These are phyloP conservation scores for Trichoderma polysporum DNA, from an alignment of 2,329 filamentous ascomycete species.

Conservation along the genomic window DNA sequence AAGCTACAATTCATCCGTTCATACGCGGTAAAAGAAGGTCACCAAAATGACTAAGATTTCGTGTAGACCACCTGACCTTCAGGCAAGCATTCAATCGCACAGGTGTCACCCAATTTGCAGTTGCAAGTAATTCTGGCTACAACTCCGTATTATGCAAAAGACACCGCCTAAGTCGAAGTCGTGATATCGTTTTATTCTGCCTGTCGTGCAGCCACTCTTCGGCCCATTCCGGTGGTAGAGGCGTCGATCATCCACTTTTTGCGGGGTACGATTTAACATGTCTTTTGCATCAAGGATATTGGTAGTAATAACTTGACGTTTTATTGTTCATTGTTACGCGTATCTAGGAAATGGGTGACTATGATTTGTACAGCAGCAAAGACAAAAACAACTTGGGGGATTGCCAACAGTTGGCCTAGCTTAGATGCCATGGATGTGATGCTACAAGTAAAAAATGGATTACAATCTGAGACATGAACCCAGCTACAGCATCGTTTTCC, in stretches of 20 bases:
- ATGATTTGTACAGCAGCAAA: neutral
- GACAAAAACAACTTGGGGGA: neutral
- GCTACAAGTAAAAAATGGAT: neutral
- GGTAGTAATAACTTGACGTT: neutral
- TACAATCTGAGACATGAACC: neutral
- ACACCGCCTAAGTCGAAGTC: neutral
- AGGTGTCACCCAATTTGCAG: neutral
- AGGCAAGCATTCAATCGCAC: neutral
- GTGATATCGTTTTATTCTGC: neutral
- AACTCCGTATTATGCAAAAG: neutral
- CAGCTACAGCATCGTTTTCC: neutral
- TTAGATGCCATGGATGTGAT: too few species aligned
- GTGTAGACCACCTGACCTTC: neutral
- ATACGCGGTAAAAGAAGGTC: neutral
- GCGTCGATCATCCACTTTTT: conserved; percentile 20
- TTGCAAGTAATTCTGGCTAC: neutral
- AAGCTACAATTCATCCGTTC: neutral
- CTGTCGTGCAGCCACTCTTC: neutral
- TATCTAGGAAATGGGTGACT: neutral
- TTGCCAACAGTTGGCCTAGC: neutral
- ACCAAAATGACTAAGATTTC: neutral
- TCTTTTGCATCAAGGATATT: neutral
- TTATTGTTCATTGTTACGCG: neutral
- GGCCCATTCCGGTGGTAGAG: conserved; percentile 12
- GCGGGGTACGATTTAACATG: neutral